Evolutionary conservation across 305 asterid species (phyloP).

Genomic region (Fraxinus floribunda): DNA sequence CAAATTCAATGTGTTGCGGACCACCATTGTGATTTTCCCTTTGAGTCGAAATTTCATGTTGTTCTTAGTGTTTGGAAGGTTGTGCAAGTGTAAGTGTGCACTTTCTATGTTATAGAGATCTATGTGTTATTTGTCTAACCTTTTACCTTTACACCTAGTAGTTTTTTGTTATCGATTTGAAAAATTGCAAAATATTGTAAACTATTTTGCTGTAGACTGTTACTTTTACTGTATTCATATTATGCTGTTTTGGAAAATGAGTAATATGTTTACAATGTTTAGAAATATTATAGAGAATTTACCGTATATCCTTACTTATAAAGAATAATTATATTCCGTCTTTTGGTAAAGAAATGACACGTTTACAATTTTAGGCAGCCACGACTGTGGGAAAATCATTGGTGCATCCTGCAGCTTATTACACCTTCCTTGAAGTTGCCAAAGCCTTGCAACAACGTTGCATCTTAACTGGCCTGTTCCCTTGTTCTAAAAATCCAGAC

Average conservation of each 20-base stretch:
- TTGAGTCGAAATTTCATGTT: neutral
- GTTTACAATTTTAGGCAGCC: neutral
- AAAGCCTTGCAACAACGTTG: constrained; percentile 5
- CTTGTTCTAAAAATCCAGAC: neutral
- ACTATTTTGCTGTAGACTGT: neutral
- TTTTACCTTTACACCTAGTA: neutral
- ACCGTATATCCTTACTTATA: neutral
- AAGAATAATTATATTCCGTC: neutral
- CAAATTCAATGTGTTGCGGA: neutral
- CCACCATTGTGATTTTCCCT: neutral
- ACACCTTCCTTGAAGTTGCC: constrained; percentile 8
- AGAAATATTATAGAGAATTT: neutral
- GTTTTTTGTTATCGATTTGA: neutral
- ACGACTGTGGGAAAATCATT: neutral
- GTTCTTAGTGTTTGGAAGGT: neutral
- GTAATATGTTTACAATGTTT: neutral
- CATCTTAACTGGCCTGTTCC: neutral
- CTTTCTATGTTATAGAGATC: neutral
- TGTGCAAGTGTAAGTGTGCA: neutral
- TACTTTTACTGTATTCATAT: neutral
- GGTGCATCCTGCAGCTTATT: constrained; percentile 1
- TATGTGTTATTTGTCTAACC: neutral
- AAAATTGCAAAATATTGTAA: neutral
- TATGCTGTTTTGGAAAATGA: neutral
- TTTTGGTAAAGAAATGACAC: neutral